These are phyloP conservation scores for Alternaria gansuensis DNA, from an alignment of 2,329 filamentous ascomycete genomes.

Conservation along the genomic window DNA sequence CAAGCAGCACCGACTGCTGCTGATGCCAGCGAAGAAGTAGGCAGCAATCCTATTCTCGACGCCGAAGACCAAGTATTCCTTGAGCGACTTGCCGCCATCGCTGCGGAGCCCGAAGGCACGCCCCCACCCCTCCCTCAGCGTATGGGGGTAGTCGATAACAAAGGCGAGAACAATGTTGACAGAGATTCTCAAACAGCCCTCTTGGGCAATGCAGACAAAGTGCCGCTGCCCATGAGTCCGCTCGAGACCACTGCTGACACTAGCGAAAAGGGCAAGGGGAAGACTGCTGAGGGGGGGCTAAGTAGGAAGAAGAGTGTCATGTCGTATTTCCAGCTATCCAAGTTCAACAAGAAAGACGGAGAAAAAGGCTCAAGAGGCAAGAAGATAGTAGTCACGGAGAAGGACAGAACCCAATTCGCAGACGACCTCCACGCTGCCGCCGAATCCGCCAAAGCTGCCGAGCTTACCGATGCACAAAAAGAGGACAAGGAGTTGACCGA, in stretches of 20 bases:
- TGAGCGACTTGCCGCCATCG: constrained; percentile 59
- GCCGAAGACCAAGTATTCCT: constrained; percentile 69
- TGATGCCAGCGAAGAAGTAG: constrained; percentile 41
- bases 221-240: constrained; percentile 62
- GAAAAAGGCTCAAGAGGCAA: constrained; percentile 45
- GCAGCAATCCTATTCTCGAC: constrained; percentile 60
- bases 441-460: constrained; percentile 43
- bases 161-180: constrained; percentile 47
- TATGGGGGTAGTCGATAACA: constrained; percentile 43
- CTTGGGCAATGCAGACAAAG: constrained; percentile 58
- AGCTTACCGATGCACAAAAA: constrained; percentile 56
- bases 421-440: constrained; percentile 48
- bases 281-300: constrained; percentile 40
- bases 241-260: constrained; percentile 46
- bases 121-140: constrained; percentile 55
- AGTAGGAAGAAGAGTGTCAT: constrained; percentile 53
- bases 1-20: constrained; percentile 36
- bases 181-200: constrained; percentile 59
- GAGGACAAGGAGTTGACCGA: constrained; percentile 77
- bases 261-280: constrained; percentile 35
- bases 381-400: constrained; percentile 47
- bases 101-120: constrained; percentile 51
- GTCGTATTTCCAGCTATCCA: constrained; percentile 46
- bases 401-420: constrained; percentile 49
- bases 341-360: constrained; percentile 47